phyloP scores from a whole-genome alignment of 2,329 filamentous ascomycete genomes.

The Alternaria dauci region DNA sequence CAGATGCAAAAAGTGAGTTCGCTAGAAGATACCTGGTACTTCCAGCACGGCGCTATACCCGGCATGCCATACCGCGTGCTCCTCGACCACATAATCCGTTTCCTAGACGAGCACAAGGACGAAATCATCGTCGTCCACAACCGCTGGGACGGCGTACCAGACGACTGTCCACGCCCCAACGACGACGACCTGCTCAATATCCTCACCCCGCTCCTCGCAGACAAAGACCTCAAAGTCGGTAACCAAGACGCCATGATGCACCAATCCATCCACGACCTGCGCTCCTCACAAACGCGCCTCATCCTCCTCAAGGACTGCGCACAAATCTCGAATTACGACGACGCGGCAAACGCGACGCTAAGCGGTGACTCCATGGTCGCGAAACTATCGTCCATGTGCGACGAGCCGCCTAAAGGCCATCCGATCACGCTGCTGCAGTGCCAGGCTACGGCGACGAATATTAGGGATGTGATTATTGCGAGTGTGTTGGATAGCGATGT shows the following conservation, averaged over 20 bases:
- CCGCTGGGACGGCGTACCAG: slow-evolving; percentile 60
- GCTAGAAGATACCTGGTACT: slow-evolving; percentile 59
- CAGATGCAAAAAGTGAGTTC: slow-evolving; percentile 49
- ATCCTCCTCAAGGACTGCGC: slow-evolving; percentile 34
- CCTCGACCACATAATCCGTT: slow-evolving; percentile 53
- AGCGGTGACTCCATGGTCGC: slow-evolving; percentile 41
- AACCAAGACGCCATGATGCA: slow-evolving; percentile 40
- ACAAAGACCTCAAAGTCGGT: slow-evolving; percentile 29
- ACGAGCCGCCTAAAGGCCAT: slow-evolving; percentile 29
- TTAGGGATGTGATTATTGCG: slow-evolving; percentile 57
- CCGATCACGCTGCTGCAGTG: slow-evolving; percentile 53
- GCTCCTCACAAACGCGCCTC: slow-evolving; percentile 36
- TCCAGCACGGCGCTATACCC: slow-evolving; percentile 61
- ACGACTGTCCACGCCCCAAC: slow-evolving; percentile 55
- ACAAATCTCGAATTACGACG: slow-evolving; percentile 47
- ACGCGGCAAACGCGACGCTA: slow-evolving; percentile 43
- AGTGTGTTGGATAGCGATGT: slow-evolving; percentile 57
- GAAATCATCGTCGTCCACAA: slow-evolving; percentile 62
- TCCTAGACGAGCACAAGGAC: slow-evolving; percentile 53
- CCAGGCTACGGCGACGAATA: slow-evolving; percentile 62
- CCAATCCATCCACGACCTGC: slow-evolving; percentile 35
- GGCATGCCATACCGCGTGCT: slow-evolving; percentile 60
- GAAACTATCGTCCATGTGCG: slow-evolving; percentile 33
- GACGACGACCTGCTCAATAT: slow-evolving; percentile 54
- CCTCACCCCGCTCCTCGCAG: slow-evolving; percentile 45